Evolutionary conservation across 2,329 filamentous ascomycete genomes (phyloP), one percentile per base, ranked within the genome.

Genomic region (Sarocladiaceae sp.): DNA sequence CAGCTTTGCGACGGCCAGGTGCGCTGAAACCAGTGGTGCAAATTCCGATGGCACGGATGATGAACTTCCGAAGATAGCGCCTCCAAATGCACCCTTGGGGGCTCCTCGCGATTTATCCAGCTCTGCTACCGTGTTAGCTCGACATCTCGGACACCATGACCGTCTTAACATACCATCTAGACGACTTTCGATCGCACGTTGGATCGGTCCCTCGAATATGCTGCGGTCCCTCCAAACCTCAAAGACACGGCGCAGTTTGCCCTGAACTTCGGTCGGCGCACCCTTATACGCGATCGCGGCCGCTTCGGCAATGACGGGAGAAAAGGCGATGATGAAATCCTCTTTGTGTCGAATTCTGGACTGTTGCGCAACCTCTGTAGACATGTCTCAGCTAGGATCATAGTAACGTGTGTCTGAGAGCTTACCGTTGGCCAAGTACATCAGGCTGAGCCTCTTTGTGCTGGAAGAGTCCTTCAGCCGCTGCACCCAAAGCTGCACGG

Each of bases 361-460:
- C 60, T 97, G 93, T 61, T 98, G 93, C 18, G 88, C 86, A 47
- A 98, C 90, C 73, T 98, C 93, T 93, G 57, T 15, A 15, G 13
- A 18, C 11, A n/a, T 31, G 6, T 31, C 6, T n/a, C n/a, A n/a
- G n/a, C n/a, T n/a, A n/a, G n/a, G n/a, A n/a, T 15, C n/a, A n/a
- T 33, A 33, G 27, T 10, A 31, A 10, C n/a, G 10, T 31, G 27
- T 31, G 13, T 44, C n/a, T n/a, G n/a, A n/a, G n/a, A n/a, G 58
- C 75, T 59, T 73, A 93, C 88, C 88, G 64, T 98, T 98, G 51
- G 90, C 90, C 46, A 98, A 83, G 63, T 98, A 98, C 51, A 98
- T 79, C 51, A 97, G 73, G 56, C 89, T 95, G 48, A 98, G 72
- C 55, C 89, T 82, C 65, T 95, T 96, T 48, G 83, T 80, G 48